Evolutionary conservation across 2,329 filamentous ascomycete genomes (phyloP).

Genomic region (Aspergillus sp.): DNA sequence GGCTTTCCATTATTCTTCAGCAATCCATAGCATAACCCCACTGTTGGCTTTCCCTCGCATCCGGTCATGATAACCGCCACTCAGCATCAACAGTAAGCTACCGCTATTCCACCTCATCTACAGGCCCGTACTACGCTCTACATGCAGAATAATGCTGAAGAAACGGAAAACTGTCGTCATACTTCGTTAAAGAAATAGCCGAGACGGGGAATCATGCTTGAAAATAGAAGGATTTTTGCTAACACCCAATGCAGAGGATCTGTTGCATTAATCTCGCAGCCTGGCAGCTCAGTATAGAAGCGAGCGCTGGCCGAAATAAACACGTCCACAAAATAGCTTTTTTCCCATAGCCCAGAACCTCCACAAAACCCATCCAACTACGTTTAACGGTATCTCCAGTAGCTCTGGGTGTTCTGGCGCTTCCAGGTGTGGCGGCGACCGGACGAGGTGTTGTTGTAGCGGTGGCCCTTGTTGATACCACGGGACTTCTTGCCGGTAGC

Average conservation of each 20-base stretch:
- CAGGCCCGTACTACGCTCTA: not conserved
- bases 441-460: constrained; percentile 97
- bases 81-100: no score
- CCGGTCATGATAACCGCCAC: not conserved
- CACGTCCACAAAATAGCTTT: constrained; percentile 35
- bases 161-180: constrained; percentile 33
- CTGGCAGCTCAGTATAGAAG: constrained; percentile 27
- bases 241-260: constrained; percentile 38
- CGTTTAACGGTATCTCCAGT: constrained; percentile 89
- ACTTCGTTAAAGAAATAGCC: constrained; percentile 37
- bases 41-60: not conserved
- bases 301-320: constrained; percentile 35
- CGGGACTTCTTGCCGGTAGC: constrained; percentile 99
- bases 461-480: constrained; percentile 98
- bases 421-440: constrained; percentile 99
- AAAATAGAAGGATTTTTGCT: constrained; percentile 39
- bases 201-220: constrained; percentile 28
- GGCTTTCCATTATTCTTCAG: not conserved
- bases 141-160: constrained; percentile 17
- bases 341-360: constrained; percentile 31
- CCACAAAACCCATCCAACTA: constrained; percentile 26
- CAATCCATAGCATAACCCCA: not conserved
- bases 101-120: not conserved
- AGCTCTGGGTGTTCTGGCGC: constrained; percentile 98
- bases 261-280: constrained; percentile 39